Evolutionary conservation across 306 rosid species (phyloP).

Genomic region (Begonia loranthoides): DNA sequence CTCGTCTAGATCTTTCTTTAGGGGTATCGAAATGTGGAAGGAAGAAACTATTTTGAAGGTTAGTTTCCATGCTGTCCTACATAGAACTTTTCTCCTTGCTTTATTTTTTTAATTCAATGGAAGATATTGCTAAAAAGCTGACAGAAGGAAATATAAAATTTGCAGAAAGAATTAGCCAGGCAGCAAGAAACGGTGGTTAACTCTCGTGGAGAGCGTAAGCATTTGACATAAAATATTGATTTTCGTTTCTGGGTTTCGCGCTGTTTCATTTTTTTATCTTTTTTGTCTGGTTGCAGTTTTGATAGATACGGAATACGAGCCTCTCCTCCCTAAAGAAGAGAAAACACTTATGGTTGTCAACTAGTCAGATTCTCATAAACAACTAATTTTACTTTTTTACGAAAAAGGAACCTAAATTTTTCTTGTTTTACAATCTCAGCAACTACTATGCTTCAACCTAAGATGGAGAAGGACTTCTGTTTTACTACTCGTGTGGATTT

Average conservation of each 20-base stretch:
- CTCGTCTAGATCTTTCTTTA: conserved; percentile 70
- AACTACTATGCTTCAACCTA: conserved; percentile 51
- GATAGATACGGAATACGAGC: conserved; percentile 35
- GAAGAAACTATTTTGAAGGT: conserved; percentile 58
- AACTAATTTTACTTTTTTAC: not conserved
- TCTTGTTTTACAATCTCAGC: conserved; percentile 20
- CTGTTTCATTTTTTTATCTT: not conserved
- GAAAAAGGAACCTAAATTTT: not conserved
- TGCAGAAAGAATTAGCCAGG: conserved; percentile 43
- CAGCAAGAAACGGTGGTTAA: conserved; percentile 16
- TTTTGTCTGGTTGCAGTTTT: conserved; percentile 29
- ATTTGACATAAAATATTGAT: not conserved
- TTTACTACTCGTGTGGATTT: conserved; percentile 40
- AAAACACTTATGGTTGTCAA: conserved; percentile 41
- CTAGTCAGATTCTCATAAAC: not conserved
- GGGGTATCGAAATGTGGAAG: conserved; percentile 70
- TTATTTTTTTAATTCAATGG: not conserved
- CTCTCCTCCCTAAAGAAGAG: conserved; percentile 42
- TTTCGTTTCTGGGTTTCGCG: not conserved
- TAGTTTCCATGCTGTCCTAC: not conserved
- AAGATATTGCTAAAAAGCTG: too few species aligned
- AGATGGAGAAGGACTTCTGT: conserved; percentile 48
- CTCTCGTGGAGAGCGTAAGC: conserved; percentile 43
- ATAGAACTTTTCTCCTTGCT: not conserved
- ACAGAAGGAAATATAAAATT: not conserved